Conservation (phyloP, 2,329 filamentous ascomycete genomes). For the Aspergillus alliaceus region DNA sequence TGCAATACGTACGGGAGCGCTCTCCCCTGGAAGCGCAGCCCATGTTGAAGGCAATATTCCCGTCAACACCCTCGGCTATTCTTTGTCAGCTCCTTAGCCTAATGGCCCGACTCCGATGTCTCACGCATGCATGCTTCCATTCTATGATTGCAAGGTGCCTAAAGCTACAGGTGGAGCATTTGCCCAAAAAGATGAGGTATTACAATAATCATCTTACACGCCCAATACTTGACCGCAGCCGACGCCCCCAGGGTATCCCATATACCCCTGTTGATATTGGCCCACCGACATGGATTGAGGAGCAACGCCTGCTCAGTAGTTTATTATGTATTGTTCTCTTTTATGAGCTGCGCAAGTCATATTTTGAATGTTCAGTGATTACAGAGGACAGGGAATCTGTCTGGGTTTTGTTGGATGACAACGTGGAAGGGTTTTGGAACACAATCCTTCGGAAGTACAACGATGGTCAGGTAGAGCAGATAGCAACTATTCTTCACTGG, state of each 20-base stretch:
- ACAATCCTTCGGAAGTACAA: not conserved
- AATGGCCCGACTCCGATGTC: not conserved
- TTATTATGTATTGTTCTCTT: constrained; percentile 5
- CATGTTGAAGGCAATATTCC: not conserved
- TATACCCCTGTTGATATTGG: constrained; percentile 5
- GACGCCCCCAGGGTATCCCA: constrained; percentile 3
- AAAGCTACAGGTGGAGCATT: not conserved
- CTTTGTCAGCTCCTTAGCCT: constrained; percentile 4
- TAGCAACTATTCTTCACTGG: constrained; percentile 2
- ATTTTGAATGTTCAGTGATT: not conserved
- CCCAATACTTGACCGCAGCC: not conserved
- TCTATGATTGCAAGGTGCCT: constrained; percentile 1
- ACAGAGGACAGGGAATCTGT: not conserved
- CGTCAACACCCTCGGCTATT: not conserved
- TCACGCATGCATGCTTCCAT: constrained; percentile 5
- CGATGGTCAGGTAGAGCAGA: not conserved
- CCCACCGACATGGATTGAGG: not conserved
- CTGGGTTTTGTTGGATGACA: not conserved
- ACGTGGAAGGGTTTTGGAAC: constrained; percentile 5
- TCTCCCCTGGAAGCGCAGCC: not conserved
- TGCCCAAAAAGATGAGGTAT: not conserved
- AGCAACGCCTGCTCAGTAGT: constrained; percentile 3
- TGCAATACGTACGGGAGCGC: not conserved
- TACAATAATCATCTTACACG: too few species aligned
- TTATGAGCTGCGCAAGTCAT: not conserved